phyloP scores from a whole-genome alignment of 805 yeast genomes.

The Candida krabiensis region DNA sequence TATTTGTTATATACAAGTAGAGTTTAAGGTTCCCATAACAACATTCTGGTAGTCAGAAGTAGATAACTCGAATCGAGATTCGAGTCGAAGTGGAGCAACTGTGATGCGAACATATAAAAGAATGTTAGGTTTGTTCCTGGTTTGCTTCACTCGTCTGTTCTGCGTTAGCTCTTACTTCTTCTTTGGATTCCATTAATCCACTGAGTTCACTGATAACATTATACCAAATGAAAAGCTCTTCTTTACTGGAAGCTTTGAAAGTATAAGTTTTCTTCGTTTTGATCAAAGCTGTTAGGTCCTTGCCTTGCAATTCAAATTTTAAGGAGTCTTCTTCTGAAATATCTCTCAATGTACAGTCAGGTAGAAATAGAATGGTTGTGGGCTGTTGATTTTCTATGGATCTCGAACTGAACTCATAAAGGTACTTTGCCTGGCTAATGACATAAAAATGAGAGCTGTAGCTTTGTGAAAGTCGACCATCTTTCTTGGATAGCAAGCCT shows the following conservation, averaged over 20 bases:
- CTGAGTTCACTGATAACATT: constrained; percentile 34
- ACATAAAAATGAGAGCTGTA: constrained; percentile 48
- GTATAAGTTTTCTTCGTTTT: constrained; percentile 31
- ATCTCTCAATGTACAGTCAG: constrained; percentile 42
- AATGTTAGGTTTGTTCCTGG: too few species aligned
- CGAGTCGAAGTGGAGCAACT: too few species aligned
- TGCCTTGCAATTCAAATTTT: constrained; percentile 44
- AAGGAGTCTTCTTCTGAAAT: constrained; percentile 34
- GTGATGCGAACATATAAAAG: too few species aligned
- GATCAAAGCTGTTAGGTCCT: constrained; percentile 33
- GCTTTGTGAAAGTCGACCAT: constrained; percentile 41
- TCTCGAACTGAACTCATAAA: constrained; percentile 47
- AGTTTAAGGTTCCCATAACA: too few species aligned
- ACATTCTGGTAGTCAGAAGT: too few species aligned
- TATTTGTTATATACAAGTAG: too few species aligned
- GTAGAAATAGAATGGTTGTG: constrained; percentile 44
- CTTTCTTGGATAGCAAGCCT: constrained; percentile 46
- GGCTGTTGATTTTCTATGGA: constrained; percentile 46
- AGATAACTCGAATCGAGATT: too few species aligned
- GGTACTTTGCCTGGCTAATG: constrained; percentile 43
- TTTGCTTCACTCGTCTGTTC: too few species aligned
- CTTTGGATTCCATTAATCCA: constrained; percentile 24
- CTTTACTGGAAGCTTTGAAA: constrained; percentile 44
- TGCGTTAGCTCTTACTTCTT: constrained; percentile 1
- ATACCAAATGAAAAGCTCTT: constrained; percentile 49